Conservation (phyloP, 768 basidiomycete genomes). For the Lactifluus hygrophoroides region DNA sequence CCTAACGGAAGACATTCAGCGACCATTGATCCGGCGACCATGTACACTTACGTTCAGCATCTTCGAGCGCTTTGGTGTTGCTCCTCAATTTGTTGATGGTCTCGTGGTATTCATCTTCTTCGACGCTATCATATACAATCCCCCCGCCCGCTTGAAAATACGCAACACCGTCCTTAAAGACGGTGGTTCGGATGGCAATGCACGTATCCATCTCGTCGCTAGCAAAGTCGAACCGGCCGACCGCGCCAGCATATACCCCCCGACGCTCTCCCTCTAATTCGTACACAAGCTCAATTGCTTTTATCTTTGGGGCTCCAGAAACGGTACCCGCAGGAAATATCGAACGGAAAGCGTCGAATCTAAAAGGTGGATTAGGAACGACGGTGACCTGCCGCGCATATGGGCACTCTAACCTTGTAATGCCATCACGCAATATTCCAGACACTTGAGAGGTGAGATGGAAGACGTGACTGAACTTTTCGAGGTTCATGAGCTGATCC, state of each 20-base stretch:
- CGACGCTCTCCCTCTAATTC: constrained; percentile 82
- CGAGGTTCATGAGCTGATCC: constrained; percentile 86
- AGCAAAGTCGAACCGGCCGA: constrained; percentile 97
- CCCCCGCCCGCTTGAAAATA: constrained; percentile 97
- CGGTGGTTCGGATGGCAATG: constrained; percentile 97
- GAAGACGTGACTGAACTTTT: constrained; percentile 97
- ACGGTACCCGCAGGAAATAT: constrained; percentile 99
- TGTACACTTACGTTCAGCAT: constrained; percentile 73
- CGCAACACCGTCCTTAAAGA: constrained; percentile 84
- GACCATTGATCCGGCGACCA: constrained; percentile 11
- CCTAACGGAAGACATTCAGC: constrained; percentile 33
- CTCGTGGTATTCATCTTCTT: constrained; percentile 95
- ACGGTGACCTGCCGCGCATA: not conserved
- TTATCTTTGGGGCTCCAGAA: constrained; percentile 97
- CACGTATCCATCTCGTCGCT: constrained; percentile 95
- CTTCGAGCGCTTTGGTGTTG: constrained; percentile 77
- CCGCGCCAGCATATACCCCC: constrained; percentile 94
- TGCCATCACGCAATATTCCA: constrained; percentile 70
- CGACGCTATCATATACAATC: constrained; percentile 93
- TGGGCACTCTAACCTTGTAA: constrained; percentile 54
- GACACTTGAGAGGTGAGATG: constrained; percentile 95
- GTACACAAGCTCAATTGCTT: constrained; percentile 89
- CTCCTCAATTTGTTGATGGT: constrained; percentile 91
- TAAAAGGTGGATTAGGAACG: constrained; percentile 27
- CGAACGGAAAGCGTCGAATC: constrained; percentile 97